phyloP scores from a whole-genome alignment of 192 early-diverging fungal species.

The Coemansia brasiliensis region DNA sequence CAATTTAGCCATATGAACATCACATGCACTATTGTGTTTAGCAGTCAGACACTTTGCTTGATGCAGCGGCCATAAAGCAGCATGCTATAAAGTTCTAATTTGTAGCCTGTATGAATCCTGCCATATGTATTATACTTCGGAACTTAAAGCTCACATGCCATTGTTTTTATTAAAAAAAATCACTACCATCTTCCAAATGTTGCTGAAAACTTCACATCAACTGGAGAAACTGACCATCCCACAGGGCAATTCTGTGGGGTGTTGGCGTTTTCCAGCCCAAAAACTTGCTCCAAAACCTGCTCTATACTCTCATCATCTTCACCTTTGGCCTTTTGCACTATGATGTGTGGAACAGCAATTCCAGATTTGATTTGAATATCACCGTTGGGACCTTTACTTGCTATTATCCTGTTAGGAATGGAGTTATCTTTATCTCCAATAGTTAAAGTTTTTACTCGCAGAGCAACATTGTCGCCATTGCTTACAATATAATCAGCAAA shows the following conservation, averaged over 20 bases:
- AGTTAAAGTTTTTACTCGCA: slow-evolving; percentile 28
- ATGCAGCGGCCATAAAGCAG: too few species aligned
- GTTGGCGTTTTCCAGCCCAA: slow-evolving; percentile 30
- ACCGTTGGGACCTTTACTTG: not conserved
- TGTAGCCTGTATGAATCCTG: too few species aligned
- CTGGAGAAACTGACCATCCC: slow-evolving; percentile 41
- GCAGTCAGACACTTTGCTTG: too few species aligned
- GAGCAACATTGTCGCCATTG: slow-evolving; percentile 39
- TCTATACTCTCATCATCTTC: slow-evolving; percentile 26
- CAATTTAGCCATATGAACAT: slow-evolving; percentile 9
- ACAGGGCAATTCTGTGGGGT: slow-evolving; percentile 15
- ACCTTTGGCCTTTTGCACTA: slow-evolving; percentile 21
- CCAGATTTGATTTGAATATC: not conserved
- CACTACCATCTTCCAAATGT: slow-evolving; percentile 21
- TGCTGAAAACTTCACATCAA: slow-evolving; percentile 35
- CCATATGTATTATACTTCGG: too few species aligned
- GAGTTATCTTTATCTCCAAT: not conserved
- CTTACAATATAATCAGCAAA: slow-evolving; percentile 57
- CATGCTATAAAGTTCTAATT: too few species aligned
- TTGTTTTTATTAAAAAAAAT: too few species aligned
- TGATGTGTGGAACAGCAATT: slow-evolving; percentile 45
- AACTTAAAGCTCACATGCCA: too few species aligned
- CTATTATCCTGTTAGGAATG: slow-evolving; percentile 13
- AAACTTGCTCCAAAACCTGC: slow-evolving; percentile 32
- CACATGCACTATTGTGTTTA: slow-evolving; percentile 3